Conservation (phyloP, 768 basidiomycete genomes). For the Polyporus arcularius region DNA sequence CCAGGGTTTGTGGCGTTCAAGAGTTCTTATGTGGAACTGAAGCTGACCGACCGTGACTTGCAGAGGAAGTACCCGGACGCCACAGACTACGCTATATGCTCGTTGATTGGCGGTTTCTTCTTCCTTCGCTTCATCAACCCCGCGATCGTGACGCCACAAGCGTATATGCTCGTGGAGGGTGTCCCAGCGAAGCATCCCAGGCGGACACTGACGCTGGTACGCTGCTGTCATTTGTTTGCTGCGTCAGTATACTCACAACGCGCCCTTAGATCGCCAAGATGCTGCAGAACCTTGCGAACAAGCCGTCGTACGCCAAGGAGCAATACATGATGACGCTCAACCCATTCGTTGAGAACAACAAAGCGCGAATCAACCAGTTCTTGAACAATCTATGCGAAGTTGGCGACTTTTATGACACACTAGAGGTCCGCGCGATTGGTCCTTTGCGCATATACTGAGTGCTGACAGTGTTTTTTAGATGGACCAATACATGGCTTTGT, state of each 20-base stretch:
- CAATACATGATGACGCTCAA: conserved; percentile 98
- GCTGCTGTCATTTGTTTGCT: conserved; percentile 14
- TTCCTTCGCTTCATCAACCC: conserved; percentile 99
- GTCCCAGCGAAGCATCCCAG: conserved; percentile 98
- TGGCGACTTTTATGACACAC: conserved; percentile 97
- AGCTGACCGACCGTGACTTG: conserved; percentile 2
- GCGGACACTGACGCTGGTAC: conserved; percentile 87
- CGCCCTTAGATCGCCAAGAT: conserved; percentile 90
- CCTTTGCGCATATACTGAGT: background rate
- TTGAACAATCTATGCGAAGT: conserved; percentile 97
- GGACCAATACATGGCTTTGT: conserved; percentile 99
- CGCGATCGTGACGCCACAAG: conserved; percentile 98
- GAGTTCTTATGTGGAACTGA: background rate
- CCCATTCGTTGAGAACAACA: conserved; percentile 99
- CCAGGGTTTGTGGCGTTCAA: conserved; percentile 60
- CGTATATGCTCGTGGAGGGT: conserved; percentile 98
- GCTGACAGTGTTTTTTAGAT: conserved; percentile 58
- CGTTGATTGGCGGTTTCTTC: conserved; percentile 98
- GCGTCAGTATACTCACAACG: background rate
- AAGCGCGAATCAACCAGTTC: conserved; percentile 96
- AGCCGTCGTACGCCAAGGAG: conserved; percentile 97
- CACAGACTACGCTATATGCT: conserved; percentile 97
- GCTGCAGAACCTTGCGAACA: conserved; percentile 99
- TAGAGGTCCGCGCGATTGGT: conserved; percentile 69
- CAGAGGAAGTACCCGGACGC: conserved; percentile 99